These are phyloP conservation scores for Aechmea fasciata DNA, from an alignment of 176 grass and related monocot species.

Conservation along the genomic window DNA sequence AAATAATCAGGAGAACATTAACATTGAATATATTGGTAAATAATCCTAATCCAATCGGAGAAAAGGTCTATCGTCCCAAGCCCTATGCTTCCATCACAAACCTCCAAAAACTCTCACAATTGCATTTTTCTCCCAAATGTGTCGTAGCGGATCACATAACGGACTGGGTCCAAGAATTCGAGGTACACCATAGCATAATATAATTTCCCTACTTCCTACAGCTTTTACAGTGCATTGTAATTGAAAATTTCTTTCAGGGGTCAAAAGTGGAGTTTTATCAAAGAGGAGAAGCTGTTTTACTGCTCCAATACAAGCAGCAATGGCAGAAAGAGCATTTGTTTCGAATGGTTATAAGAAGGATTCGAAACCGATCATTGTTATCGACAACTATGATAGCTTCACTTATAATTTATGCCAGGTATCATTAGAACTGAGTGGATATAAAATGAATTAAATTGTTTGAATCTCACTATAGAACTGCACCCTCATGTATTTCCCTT, in stretches of 20 bases:
- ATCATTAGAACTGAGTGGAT: neutral
- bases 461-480: no score
- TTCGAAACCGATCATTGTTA: slow-evolving; percentile 3
- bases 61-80: no score
- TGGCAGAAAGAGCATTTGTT: neutral
- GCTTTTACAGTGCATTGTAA: neutral
- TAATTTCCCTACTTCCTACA: neutral
- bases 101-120: no score
- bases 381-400: slow-evolving; percentile 11
- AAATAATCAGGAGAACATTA: no score
- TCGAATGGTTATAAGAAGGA: neutral
- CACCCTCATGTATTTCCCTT: no score
- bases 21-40: no score
- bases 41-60: no score
- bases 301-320: neutral
- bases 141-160: no score
- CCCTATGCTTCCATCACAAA: no score
- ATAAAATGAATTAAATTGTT: neutral
- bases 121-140: no score
- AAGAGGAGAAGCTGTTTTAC: neutral
- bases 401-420: slow-evolving; percentile 16
- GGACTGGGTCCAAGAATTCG: no score
- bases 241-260: neutral
- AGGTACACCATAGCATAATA: neutral
- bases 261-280: neutral